Evolutionary conservation across 768 basidiomycete species (phyloP).

Genomic region (Pleurotus tuber-regium): DNA sequence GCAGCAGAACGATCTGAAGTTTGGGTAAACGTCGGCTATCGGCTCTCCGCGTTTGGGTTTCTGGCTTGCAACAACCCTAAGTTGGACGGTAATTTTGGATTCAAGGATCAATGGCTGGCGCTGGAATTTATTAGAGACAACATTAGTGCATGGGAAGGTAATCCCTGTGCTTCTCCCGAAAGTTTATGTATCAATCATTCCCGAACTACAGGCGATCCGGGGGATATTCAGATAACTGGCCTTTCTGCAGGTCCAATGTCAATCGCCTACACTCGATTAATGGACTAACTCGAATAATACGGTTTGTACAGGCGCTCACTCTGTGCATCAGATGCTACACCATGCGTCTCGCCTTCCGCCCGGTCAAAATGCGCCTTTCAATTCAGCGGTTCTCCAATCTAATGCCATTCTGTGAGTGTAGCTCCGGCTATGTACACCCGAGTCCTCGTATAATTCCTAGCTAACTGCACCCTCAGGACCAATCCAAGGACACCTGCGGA

Average conservation of each 20-base stretch:
- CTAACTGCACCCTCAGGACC: constrained; percentile 29
- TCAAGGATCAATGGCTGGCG: constrained; percentile 82
- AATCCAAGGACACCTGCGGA: constrained; percentile 60
- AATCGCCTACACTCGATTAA: neutral
- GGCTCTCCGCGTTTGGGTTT: constrained; percentile 76
- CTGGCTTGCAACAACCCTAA: constrained; percentile 61
- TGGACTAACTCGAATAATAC: neutral
- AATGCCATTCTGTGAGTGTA: constrained; percentile 67
- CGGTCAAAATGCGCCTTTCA: constrained; percentile 58
- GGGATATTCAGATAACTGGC: constrained; percentile 60
- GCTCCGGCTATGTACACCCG: neutral
- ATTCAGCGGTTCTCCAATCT: constrained; percentile 65
- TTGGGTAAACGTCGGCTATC: constrained; percentile 77
- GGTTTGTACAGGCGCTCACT: constrained; percentile 55
- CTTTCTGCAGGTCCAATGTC: constrained; percentile 60
- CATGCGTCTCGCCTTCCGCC: constrained; percentile 62
- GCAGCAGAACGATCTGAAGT: constrained; percentile 64
- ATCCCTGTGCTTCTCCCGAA: constrained; percentile 7
- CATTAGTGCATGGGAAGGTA: constrained; percentile 68
- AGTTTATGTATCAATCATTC: constrained; percentile 1
- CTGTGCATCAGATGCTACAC: constrained; percentile 73
- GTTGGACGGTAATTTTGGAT: constrained; percentile 74
- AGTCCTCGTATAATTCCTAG: neutral
- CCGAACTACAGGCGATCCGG: constrained; percentile 48
- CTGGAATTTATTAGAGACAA: constrained; percentile 71